These are phyloP conservation scores for Schizosaccharomyces cryophilus DNA, from an alignment of 805 yeast genomes.

Conservation along the genomic window DNA sequence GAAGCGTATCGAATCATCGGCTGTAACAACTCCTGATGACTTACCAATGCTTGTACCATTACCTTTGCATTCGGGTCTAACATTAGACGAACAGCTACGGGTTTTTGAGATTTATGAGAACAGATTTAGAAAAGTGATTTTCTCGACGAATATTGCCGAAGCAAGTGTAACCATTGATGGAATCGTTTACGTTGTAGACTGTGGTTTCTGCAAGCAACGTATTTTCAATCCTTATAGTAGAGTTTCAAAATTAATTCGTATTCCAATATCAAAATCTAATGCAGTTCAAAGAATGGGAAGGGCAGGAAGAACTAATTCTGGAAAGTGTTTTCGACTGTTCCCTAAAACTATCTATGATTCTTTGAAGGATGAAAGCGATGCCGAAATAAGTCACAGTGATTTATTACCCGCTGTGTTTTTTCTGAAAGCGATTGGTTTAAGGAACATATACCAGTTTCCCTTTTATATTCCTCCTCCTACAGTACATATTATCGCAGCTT, in stretches of 20 bases:
- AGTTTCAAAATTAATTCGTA: constrained; percentile 42
- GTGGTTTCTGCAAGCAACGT: constrained; percentile 54
- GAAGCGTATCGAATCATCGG: constrained; percentile 23
- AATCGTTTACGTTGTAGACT: constrained; percentile 48
- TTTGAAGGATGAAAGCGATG: constrained; percentile 38
- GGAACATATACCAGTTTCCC: constrained; percentile 36
- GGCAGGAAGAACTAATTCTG: constrained; percentile 64
- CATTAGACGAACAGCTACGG: constrained; percentile 40
- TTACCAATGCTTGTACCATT: constrained; percentile 16
- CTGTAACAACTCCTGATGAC: constrained; percentile 26
- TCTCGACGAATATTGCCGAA: constrained; percentile 74
- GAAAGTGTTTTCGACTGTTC: constrained; percentile 42
- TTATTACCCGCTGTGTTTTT: constrained; percentile 40
- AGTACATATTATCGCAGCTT: constrained; percentile 38
- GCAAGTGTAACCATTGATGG: constrained; percentile 74
- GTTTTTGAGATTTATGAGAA: constrained; percentile 29
- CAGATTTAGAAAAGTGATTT: constrained; percentile 39
- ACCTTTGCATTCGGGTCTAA: constrained; percentile 56
- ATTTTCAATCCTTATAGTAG: constrained; percentile 53
- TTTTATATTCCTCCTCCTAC: constrained; percentile 55
- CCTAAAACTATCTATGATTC: constrained; percentile 20
- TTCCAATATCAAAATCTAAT: constrained; percentile 55
- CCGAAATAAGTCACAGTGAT: constrained; percentile 63
- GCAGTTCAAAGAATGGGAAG: constrained; percentile 62
- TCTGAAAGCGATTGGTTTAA: constrained; percentile 39